These are phyloP conservation scores for Hirsutella minnesotensis DNA, from an alignment of 2,329 filamentous ascomycete species.

Conservation along the genomic window DNA sequence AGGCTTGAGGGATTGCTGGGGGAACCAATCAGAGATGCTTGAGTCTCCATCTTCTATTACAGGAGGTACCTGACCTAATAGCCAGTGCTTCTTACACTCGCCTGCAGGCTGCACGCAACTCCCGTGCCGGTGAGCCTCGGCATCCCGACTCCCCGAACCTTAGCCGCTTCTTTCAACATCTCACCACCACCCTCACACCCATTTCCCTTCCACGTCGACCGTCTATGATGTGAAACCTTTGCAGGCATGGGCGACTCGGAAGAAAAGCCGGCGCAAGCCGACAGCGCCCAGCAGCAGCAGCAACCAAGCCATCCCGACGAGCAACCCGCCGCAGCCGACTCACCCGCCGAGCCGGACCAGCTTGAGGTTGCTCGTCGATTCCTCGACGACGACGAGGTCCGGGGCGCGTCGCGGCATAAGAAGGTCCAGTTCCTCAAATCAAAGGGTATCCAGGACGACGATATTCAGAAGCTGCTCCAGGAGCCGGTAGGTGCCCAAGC, in stretches of 20 bases:
- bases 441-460: slow-evolving; percentile 57
- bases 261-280: slow-evolving; percentile 9
- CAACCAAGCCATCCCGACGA: slow-evolving; percentile 4
- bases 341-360: slow-evolving; percentile 8
- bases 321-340: slow-evolving; percentile 7
- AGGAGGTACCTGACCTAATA: no score
- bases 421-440: slow-evolving; percentile 66
- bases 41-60: no score
- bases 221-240: not conserved
- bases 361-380: slow-evolving; percentile 62
- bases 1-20: no score
- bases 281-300: slow-evolving; percentile 21
- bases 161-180: not conserved
- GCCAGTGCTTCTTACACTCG: no score
- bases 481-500: slow-evolving; percentile 5
- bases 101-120: no score
- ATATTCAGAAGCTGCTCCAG: slow-evolving; percentile 56
- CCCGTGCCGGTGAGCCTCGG: no score
- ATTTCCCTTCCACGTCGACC: not conserved
- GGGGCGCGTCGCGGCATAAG: slow-evolving; percentile 53
- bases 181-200: not conserved
- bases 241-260: slow-evolving; percentile 20
- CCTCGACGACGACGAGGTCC: slow-evolving; percentile 62
- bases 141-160: not conserved
- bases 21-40: no score